Evolutionary conservation across 2,329 filamentous ascomycete genomes (phyloP).

Genomic region (Drechslera avenae): DNA sequence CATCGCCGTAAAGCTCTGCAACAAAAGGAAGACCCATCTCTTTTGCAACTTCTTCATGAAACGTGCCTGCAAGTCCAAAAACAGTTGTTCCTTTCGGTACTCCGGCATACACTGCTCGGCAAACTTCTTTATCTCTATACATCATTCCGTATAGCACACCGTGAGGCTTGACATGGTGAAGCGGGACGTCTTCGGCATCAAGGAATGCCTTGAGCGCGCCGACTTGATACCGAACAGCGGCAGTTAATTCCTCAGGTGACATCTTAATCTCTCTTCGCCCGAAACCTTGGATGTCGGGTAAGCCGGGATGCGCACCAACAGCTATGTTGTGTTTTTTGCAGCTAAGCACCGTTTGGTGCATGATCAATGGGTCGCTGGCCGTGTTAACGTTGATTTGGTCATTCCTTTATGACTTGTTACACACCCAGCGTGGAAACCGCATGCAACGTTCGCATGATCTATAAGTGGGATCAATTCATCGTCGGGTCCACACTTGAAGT

Average conservation of each 20-base stretch:
- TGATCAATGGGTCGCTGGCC: conserved; percentile 63
- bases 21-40: conserved; percentile 60
- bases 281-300: conserved; percentile 70
- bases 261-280: conserved; percentile 67
- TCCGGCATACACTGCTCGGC: conserved; percentile 59
- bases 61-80: conserved; percentile 61
- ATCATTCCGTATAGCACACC: conserved; percentile 65
- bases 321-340: conserved; percentile 64
- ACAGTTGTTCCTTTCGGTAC: conserved; percentile 58
- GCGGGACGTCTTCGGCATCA: conserved; percentile 58
- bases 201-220: conserved; percentile 66
- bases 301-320: conserved; percentile 66
- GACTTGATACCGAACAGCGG: conserved; percentile 66
- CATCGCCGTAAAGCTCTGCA: conserved; percentile 62
- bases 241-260: conserved; percentile 61
- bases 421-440: conserved; percentile 60
- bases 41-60: conserved; percentile 60
- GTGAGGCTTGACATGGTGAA: conserved; percentile 69
- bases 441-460: conserved; percentile 67
- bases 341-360: conserved; percentile 63
- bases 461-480: conserved; percentile 65
- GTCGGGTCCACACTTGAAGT: conserved; percentile 61
- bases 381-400: conserved; percentile 11
- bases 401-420: not conserved
- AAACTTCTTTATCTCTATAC: conserved; percentile 58